These are phyloP conservation scores for Monilinia fructicola DNA, from an alignment of 2,329 filamentous ascomycete genomes.

Conservation along the genomic window DNA sequence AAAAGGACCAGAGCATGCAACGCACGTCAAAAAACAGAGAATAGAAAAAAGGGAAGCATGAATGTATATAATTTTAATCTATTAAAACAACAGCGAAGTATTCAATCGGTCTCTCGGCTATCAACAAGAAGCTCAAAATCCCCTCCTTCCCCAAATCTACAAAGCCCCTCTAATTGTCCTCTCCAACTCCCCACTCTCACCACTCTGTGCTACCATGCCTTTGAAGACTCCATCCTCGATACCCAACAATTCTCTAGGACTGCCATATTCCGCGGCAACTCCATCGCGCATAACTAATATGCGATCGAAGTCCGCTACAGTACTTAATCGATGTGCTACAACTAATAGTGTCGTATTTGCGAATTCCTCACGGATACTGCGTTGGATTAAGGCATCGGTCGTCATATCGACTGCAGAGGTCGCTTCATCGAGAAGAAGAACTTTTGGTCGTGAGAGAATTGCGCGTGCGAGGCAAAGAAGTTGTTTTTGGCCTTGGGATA, in stretches of 20 bases:
- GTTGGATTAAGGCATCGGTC: slow-evolving; percentile 71
- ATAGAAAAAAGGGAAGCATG: background rate
- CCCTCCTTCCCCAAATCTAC: background rate
- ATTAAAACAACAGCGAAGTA: background rate
- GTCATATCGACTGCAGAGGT: slow-evolving; percentile 75
- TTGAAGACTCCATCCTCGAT: slow-evolving; percentile 30
- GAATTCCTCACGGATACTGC: slow-evolving; percentile 70
- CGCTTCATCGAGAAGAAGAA: slow-evolving; percentile 77
- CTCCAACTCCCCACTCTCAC: slow-evolving; percentile 30
- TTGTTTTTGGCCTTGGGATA: slow-evolving; percentile 72
- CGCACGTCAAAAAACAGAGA: background rate
- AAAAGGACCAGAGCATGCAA: background rate
- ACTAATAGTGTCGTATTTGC: slow-evolving; percentile 66
- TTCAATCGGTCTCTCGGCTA: background rate
- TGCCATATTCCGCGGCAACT: slow-evolving; percentile 63
- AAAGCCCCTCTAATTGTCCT: slow-evolving; percentile 26
- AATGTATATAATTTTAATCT: background rate
- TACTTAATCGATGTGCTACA: slow-evolving; percentile 72
- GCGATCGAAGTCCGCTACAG: slow-evolving; percentile 71
- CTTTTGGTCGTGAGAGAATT: slow-evolving; percentile 67
- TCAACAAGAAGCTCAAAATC: background rate
- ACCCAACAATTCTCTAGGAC: slow-evolving; percentile 54
- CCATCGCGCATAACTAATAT: slow-evolving; percentile 74
- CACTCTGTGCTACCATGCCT: slow-evolving; percentile 39
- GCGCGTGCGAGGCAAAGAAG: slow-evolving; percentile 70